A percentile compares a stretch with the other conserved stretches of the same genome.
phyloP scores from a whole-genome alignment of 495 filamentous ascomycete genomes.

The Acidiella bohemica region DNA sequence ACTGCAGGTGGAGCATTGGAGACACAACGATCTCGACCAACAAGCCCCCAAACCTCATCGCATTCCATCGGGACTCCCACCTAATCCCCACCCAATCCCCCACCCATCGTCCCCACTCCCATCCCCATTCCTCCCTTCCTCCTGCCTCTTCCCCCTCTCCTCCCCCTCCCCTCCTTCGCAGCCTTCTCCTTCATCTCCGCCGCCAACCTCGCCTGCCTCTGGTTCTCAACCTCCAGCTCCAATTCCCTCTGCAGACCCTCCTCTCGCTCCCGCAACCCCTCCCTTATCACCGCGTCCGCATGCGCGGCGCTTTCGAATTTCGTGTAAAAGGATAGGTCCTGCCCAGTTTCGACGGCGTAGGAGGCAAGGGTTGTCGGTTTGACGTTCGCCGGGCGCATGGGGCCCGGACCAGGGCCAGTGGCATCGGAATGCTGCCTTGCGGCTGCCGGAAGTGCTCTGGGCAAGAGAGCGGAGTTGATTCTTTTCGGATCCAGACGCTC shows the following conservation, averaged over 20 bases:
- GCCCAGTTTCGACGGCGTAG: slow-evolving; percentile 21
- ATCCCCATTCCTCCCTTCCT: slow-evolving; percentile 34
- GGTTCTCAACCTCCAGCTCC: slow-evolving; percentile 27
- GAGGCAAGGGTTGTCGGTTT: slow-evolving; percentile 23
- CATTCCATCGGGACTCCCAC: too few relatives aligned
- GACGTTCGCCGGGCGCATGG: too few relatives aligned
- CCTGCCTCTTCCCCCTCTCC: slow-evolving; percentile 19
- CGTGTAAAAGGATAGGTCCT: slow-evolving; percentile 16
- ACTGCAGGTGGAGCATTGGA: too few relatives aligned
- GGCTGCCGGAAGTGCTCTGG: too few relatives aligned
- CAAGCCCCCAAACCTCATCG: too few relatives aligned
- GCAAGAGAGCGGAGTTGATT: slow-evolving; percentile 57
- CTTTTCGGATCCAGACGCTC: slow-evolving; percentile 59
- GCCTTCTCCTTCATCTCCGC: slow-evolving; percentile 23
- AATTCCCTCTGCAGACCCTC: slow-evolving; percentile 39
- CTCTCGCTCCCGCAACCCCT: slow-evolving; percentile 38
- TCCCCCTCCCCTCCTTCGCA: slow-evolving; percentile 2
- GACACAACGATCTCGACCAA: too few relatives aligned
- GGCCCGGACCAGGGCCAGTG: too few relatives aligned
- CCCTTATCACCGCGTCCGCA: slow-evolving; percentile 52
- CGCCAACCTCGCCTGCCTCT: slow-evolving; percentile 27
- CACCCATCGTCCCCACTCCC: slow-evolving; percentile 8
- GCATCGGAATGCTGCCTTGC: too few relatives aligned
- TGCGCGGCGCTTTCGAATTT: slow-evolving; percentile 38
- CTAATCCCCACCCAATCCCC: too few relatives aligned